Percentiles rank a stretch among this genome's conserved stretches.
Evolutionary conservation across 345 rosid species (phyloP).

Genomic region (Boechera retrofracta): DNA sequence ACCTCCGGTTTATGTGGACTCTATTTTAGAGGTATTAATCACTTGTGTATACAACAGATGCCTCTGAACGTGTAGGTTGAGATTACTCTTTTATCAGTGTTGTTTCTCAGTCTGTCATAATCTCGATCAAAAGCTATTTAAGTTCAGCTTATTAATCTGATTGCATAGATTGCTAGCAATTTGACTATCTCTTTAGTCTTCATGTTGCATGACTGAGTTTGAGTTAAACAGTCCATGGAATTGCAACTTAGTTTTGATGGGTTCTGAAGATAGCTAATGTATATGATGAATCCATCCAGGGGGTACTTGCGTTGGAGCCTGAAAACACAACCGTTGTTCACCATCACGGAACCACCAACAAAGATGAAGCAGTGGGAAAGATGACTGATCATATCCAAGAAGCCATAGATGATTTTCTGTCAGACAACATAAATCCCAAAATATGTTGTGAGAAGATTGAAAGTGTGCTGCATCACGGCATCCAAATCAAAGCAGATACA

Average conservation of each 20-base stretch:
- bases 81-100: not conserved
- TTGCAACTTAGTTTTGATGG: too few species aligned
- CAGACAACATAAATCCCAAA: slow-evolving; percentile 54
- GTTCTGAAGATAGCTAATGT: not conserved
- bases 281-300: slow-evolving; percentile 45
- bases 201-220: not conserved
- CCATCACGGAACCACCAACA: slow-evolving; percentile 36
- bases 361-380: slow-evolving; percentile 49
- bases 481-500: slow-evolving; percentile 33
- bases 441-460: slow-evolving; percentile 73
- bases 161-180: not conserved
- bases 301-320: slow-evolving; percentile 47
- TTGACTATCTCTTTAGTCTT: not conserved
- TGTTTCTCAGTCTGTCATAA: not conserved
- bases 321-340: slow-evolving; percentile 31
- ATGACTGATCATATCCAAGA: slow-evolving; percentile 57
- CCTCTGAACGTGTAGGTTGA: not conserved
- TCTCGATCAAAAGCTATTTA: not conserved
- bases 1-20: slow-evolving; percentile 65
- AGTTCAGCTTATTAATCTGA: not conserved
- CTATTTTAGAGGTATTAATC: slow-evolving; percentile 57
- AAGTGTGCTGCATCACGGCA: slow-evolving; percentile 53
- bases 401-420: slow-evolving; percentile 57
- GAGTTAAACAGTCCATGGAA: not conserved
- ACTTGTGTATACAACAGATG: not conserved